Evolutionary conservation across 148 eudicot species (phyloP).

Genomic region (Camellia sinensis): DNA sequence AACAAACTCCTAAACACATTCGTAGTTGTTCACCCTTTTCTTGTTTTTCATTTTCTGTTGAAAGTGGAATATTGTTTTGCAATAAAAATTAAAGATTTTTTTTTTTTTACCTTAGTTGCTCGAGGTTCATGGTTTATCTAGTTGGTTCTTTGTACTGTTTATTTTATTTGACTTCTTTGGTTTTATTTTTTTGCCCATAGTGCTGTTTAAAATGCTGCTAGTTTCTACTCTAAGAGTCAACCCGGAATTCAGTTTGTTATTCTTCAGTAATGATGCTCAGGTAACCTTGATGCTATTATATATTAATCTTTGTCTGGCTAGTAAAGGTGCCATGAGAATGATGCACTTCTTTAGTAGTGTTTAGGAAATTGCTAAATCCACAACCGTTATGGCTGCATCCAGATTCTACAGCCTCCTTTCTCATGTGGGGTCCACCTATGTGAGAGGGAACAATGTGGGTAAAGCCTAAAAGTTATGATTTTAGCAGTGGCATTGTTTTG

Average conservation of each 20-base stretch:
- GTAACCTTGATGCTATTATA: conserved; percentile 17
- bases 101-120: neutral
- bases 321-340: neutral
- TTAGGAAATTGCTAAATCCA: neutral
- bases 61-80: neutral
- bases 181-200: conserved; percentile 13
- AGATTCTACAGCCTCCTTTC: neutral
- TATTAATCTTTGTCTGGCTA: neutral
- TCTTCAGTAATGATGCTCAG: conserved; percentile 57
- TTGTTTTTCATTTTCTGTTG: neutral
- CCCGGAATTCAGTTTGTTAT: conserved; percentile 69
- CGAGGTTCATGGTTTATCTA: neutral
- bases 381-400: neutral
- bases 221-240: conserved; percentile 62
- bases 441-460: neutral
- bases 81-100: neutral
- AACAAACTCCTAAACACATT: neutral
- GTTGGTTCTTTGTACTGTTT: neutral
- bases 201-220: conserved; percentile 42
- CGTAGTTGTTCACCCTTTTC: neutral
- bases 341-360: neutral
- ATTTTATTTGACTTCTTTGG: neutral
- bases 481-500: too few species aligned
- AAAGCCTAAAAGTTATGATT: neutral
- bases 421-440: neutral